A percentile compares a stretch with the other conserved stretches of the same genome.
phyloP scores from a whole-genome alignment of 1,139 yeast species.

The Kodamaea ohmeri region DNA sequence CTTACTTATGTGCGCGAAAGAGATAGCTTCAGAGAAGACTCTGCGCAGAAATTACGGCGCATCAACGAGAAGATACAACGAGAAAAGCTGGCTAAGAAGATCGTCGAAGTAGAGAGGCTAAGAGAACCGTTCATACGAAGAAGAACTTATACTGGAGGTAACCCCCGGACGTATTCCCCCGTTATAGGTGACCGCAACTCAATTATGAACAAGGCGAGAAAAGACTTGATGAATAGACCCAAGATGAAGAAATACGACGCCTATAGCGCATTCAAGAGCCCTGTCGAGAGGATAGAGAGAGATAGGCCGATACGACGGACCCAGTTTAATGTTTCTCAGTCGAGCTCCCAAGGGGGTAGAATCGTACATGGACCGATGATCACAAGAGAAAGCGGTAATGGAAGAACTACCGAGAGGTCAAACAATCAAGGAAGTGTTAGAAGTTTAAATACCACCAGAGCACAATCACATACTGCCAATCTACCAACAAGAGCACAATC shows the following conservation, averaged over 20 bases:
- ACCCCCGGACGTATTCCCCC: conserved; percentile 5
- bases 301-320: conserved; percentile 9
- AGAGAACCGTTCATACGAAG: conserved; percentile 37
- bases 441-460: too few species aligned
- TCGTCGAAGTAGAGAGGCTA: conserved; percentile 39
- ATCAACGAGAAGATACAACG: conserved; percentile 40
- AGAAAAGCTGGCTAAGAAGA: conserved; percentile 47
- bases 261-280: conserved; percentile 21
- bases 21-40: conserved; percentile 45
- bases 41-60: conserved; percentile 47
- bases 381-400: background rate
- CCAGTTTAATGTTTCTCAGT: conserved; percentile 2
- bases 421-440: background rate
- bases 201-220: conserved; percentile 36
- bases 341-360: background rate
- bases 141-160: conserved; percentile 12
- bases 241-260: conserved; percentile 36
- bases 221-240: conserved; percentile 33
- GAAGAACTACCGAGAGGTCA: background rate
- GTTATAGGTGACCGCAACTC: conserved; percentile 22
- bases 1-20: conserved; percentile 43
- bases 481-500: too few species aligned
- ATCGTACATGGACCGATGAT: background rate
- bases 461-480: too few species aligned
- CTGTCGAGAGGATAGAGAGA: background rate